Evolutionary conservation across 345 rosid genomes (phyloP).

Genomic region (Diplotaxis tenuifolia): DNA sequence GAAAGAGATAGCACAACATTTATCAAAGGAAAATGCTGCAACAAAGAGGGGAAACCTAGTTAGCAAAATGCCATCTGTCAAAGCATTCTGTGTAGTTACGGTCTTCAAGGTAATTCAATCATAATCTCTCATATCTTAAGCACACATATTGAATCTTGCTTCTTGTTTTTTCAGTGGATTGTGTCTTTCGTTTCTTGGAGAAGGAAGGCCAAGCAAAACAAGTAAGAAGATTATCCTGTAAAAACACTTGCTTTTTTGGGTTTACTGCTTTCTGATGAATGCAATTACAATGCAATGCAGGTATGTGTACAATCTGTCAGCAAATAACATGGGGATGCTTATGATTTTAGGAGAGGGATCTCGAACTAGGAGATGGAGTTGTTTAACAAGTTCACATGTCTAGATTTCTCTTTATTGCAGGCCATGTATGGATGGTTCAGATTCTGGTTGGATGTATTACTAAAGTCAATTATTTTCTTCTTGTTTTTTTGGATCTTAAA

Average conservation of each 20-base stretch:
- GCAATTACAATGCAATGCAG: conserved; percentile 35
- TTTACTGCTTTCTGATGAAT: conserved; percentile 5
- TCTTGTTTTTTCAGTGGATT: conserved; percentile 61
- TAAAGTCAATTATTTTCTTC: not conserved
- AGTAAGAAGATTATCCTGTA: conserved; percentile 7
- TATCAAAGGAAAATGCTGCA: conserved; percentile 62
- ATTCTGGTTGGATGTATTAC: not conserved
- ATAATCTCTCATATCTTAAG: not conserved
- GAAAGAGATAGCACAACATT: conserved; percentile 91
- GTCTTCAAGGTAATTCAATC: conserved; percentile 62
- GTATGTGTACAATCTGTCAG: conserved; percentile 56
- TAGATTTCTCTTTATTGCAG: conserved; percentile 22
- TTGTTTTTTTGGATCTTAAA: not conserved
- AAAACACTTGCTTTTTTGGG: not conserved
- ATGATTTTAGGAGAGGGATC: conserved; percentile 79
- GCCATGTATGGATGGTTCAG: conserved; percentile 5
- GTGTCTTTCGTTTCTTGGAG: conserved; percentile 74
- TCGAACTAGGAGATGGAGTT: conserved; percentile 62
- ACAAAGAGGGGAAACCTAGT: conserved; percentile 44
- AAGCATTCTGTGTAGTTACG: conserved; percentile 52
- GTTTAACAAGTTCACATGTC: conserved; percentile 66
- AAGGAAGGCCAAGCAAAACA: conserved; percentile 71
- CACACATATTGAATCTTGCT: not conserved
- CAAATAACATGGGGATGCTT: conserved; percentile 69
- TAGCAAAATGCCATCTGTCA: conserved; percentile 46